Percentiles rank a stretch among this genome's conserved stretches.
Conservation (phyloP, 805 yeast genomes). For the Ogataea polymorpha region DNA sequence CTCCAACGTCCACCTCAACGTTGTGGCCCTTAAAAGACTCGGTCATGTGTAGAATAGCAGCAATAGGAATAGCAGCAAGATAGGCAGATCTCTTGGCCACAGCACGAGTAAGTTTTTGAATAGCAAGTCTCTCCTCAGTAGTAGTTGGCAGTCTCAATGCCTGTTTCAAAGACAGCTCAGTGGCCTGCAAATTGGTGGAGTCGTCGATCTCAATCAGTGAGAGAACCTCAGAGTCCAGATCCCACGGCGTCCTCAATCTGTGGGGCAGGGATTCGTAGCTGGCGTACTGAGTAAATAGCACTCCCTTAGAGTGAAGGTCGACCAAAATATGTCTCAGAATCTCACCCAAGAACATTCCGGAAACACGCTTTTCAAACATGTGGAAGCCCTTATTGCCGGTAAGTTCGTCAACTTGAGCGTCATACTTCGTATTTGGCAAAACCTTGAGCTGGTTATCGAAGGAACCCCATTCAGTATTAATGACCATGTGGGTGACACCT, state of each 20-base stretch:
- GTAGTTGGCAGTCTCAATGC: slow-evolving; percentile 68
- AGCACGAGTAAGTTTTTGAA: slow-evolving; percentile 72
- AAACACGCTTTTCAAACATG: slow-evolving; percentile 87
- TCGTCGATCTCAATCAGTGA: slow-evolving; percentile 85
- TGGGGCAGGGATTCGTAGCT: slow-evolving; percentile 48
- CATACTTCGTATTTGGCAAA: slow-evolving; percentile 79
- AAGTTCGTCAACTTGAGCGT: slow-evolving; percentile 60
- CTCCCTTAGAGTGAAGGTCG: slow-evolving; percentile 59
- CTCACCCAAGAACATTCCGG: slow-evolving; percentile 94
- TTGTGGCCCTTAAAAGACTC: slow-evolving; percentile 65
- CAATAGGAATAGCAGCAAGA: slow-evolving; percentile 83
- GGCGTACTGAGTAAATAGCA: slow-evolving; percentile 55
- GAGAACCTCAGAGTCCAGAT: slow-evolving; percentile 76
- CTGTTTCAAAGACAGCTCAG: slow-evolving; percentile 65
- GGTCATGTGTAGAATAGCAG: slow-evolving; percentile 71
- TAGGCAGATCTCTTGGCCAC: slow-evolving; percentile 88
- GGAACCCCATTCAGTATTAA: slow-evolving; percentile 98
- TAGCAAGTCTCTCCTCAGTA: slow-evolving; percentile 65
- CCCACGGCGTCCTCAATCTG: slow-evolving; percentile 72
- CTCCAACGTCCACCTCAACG: slow-evolving; percentile 82
- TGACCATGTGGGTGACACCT: slow-evolving; percentile 70
- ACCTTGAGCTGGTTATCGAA: slow-evolving; percentile 79
- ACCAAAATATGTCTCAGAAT: slow-evolving; percentile 69
- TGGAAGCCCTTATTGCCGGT: slow-evolving; percentile 87
- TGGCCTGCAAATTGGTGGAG: slow-evolving; percentile 65